A percentile compares a stretch with the other conserved stretches of the same genome.
These are phyloP conservation scores for Deinandra increscens DNA, from an alignment of 129 eudicot genomes.

Conservation along the genomic window DNA sequence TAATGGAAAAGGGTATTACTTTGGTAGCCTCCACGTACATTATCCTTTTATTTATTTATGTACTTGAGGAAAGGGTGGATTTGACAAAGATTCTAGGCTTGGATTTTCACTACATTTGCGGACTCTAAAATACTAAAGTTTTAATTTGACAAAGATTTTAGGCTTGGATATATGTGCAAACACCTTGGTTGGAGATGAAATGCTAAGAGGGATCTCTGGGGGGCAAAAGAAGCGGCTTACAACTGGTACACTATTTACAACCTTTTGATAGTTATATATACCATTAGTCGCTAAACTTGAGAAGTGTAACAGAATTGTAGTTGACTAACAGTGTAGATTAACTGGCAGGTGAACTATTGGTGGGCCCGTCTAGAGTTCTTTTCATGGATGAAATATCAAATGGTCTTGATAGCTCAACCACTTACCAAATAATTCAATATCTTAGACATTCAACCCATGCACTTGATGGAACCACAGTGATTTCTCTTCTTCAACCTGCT, in stretches of 20 bases:
- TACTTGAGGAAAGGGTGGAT: not conserved
- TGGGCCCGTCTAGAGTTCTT: constrained; percentile 82
- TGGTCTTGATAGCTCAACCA: constrained; percentile 95
- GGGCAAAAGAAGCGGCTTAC: constrained; percentile 98
- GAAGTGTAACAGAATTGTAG: not conserved
- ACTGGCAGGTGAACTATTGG: constrained; percentile 76
- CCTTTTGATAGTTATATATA: constrained; percentile 8
- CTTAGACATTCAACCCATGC: constrained; percentile 84
- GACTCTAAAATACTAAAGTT: constrained; percentile 32
- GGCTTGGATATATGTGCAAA: constrained; percentile 91
- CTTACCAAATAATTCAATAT: constrained; percentile 80
- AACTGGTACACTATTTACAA: constrained; percentile 53
- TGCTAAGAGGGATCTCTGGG: constrained; percentile 95
- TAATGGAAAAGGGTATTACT: not conserved
- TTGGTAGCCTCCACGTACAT: not conserved
- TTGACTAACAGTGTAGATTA: constrained; percentile 23
- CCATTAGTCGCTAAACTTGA: not conserved
- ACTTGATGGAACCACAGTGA: constrained; percentile 76
- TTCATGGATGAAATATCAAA: constrained; percentile 96
- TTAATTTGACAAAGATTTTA: constrained; percentile 67
- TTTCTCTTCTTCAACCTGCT: constrained; percentile 98
- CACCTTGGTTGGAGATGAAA: constrained; percentile 96
- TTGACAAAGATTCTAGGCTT: constrained; percentile 3
- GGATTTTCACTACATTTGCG: not conserved
- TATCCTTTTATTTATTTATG: not conserved